Conservation (phyloP, 2,329 filamentous ascomycete species). For the Cercospora zeae-maydis region DNA sequence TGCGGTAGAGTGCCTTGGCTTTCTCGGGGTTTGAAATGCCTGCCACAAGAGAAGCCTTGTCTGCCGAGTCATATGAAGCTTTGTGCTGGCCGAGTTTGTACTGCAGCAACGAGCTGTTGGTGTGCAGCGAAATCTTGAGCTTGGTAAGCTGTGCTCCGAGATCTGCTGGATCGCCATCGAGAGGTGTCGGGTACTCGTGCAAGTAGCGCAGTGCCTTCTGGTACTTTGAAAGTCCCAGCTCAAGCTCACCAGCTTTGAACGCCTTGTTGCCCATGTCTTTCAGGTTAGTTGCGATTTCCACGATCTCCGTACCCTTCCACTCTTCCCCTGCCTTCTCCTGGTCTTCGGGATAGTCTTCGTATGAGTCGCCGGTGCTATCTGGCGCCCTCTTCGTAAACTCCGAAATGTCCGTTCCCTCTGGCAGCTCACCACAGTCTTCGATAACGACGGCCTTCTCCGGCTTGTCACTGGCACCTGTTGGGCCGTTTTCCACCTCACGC, state of each 20-base stretch:
- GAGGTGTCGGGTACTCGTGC: conserved; percentile 71
- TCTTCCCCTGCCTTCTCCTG: conserved; percentile 53
- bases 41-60: conserved; percentile 66
- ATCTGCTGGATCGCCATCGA: conserved; percentile 66
- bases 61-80: conserved; percentile 67
- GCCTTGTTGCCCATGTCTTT: conserved; percentile 91
- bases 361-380: conserved; percentile 81
- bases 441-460: conserved; percentile 71
- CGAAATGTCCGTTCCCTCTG: conserved; percentile 63
- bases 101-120: conserved; percentile 80
- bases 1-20: conserved; percentile 84
- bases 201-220: conserved; percentile 88
- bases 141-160: conserved; percentile 64
- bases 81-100: conserved; percentile 72
- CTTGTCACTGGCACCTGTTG: conserved; percentile 72
- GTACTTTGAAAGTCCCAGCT: conserved; percentile 81
- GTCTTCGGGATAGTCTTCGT: conserved; percentile 96
- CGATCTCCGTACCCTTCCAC: conserved; percentile 63
- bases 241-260: conserved; percentile 74
- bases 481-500: conserved; percentile 81
- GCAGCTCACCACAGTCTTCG: conserved; percentile 77
- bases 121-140: conserved; percentile 81
- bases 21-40: conserved; percentile 68
- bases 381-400: conserved; percentile 64
- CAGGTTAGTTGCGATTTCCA: conserved; percentile 76